Evolutionary conservation across 2,329 filamentous ascomycete genomes (phyloP), one percentile per base, ranked within the genome.

Genomic region (Coniochaeta hoffmannii): DNA sequence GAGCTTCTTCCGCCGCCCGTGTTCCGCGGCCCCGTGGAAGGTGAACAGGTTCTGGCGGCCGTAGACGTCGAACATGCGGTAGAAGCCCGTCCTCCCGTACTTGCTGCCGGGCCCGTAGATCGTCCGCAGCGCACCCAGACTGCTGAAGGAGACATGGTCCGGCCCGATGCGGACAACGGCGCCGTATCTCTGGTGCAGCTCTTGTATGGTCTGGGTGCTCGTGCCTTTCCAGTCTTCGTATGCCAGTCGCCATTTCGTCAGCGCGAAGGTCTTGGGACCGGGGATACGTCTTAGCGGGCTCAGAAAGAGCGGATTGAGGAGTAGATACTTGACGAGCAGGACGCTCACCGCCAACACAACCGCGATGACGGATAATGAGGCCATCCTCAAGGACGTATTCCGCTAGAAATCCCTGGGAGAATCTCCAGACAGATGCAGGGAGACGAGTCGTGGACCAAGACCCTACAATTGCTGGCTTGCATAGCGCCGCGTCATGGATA

Each of bases 61-160:
- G 52, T 79, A 80, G 0, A 73, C 76, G 58, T 80, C 77, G 56
- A 82, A 82, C 75, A 82, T 80, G 46, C 73, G 71, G 55, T 82
- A 82, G 60, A 81, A 82, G 1, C 53, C 50, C 0, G 78, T 78
- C 36, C 77, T 65, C 38, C 75, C 77, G 55, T 76, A 82, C 0
- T 72, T 72, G 49, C 71, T 76, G 1, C 80, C 79, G 1, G 79
- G 73, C 0, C 79, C 78, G 62, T 83, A 82, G 22, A 82, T 81
- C 0, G 72, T 73, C n/a, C 73, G 71, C 35, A 81, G 58, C 0
- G 78, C 79, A 0, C 71, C 64, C 0, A 78, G 64, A 5, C 63
- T 69, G 19, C 66, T 66, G 59, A 73, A 71, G 0, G 71, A 74
- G 1, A 80, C 64, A 58, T 79, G 75, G 52, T 71, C 68, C 0